phyloP scores from a whole-genome alignment of 2,329 filamentous ascomycete species.

The Polytolypa hystricis region DNA sequence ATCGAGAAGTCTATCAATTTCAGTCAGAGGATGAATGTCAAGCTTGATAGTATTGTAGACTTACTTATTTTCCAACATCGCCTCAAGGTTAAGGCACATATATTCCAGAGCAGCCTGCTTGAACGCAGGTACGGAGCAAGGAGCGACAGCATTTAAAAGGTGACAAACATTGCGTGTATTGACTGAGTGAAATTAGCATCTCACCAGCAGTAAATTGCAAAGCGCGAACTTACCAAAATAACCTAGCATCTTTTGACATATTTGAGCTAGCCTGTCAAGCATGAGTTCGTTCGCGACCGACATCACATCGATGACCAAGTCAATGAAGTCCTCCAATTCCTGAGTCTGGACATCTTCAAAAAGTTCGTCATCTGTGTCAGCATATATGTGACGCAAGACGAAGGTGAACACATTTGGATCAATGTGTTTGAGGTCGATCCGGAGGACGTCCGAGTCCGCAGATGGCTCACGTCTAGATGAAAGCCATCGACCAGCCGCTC shows the following conservation, averaged over 20 bases:
- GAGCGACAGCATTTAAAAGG: slow-evolving; percentile 74
- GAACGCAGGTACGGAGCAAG: slow-evolving; percentile 72
- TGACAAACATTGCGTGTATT: slow-evolving; percentile 75
- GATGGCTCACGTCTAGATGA: slow-evolving; percentile 49
- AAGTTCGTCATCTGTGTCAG: slow-evolving; percentile 66
- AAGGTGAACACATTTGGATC: slow-evolving; percentile 61
- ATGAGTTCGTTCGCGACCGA: slow-evolving; percentile 86
- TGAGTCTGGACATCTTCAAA: slow-evolving; percentile 65
- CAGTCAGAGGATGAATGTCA: slow-evolving; percentile 4
- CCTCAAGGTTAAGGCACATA: slow-evolving; percentile 80
- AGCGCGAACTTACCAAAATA: slow-evolving; percentile 58
- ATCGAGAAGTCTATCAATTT: slow-evolving; percentile 52
- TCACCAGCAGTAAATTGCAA: slow-evolving; percentile 3
- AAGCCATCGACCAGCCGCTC: slow-evolving; percentile 76
- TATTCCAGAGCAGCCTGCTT: slow-evolving; percentile 84
- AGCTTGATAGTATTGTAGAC: slow-evolving; percentile 9
- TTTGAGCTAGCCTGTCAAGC: slow-evolving; percentile 79
- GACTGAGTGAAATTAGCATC: slow-evolving; percentile 36
- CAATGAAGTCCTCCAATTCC: slow-evolving; percentile 72
- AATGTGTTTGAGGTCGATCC: slow-evolving; percentile 75
- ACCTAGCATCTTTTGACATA: slow-evolving; percentile 77
- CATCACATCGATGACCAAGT: slow-evolving; percentile 85
- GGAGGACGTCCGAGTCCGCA: slow-evolving; percentile 36
- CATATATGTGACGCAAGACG: slow-evolving; percentile 72
- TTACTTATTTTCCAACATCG: slow-evolving; percentile 76